These are phyloP conservation scores for Pleurotus cornucopiae DNA, from an alignment of 768 basidiomycete genomes.

Conservation along the genomic window DNA sequence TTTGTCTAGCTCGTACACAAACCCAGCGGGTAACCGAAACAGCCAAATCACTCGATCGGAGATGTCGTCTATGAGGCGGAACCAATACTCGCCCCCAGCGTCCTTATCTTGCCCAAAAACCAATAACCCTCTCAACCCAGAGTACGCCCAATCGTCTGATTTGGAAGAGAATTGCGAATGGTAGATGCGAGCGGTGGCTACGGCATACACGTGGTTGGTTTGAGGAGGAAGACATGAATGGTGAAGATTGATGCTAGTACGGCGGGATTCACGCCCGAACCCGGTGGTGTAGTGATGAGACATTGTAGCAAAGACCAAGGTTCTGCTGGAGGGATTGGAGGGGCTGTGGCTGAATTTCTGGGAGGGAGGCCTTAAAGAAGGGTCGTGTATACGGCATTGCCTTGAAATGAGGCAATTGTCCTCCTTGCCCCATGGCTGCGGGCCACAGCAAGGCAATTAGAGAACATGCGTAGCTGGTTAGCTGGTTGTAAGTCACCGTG, in stretches of 20 bases:
- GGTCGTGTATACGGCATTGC: neutral
- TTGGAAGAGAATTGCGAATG: slow-evolving; percentile 49
- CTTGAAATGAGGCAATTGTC: neutral
- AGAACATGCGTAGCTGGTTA: no score
- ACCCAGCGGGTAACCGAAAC: slow-evolving; percentile 55
- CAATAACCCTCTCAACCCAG: slow-evolving; percentile 56
- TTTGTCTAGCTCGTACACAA: slow-evolving; percentile 77
- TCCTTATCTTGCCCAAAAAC: slow-evolving; percentile 44
- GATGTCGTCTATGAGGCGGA: slow-evolving; percentile 56
- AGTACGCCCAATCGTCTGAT: slow-evolving; percentile 52
- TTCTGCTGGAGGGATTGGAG: neutral
- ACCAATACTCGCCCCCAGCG: slow-evolving; percentile 44
- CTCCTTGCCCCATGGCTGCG: neutral
- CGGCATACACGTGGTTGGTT: slow-evolving; percentile 46
- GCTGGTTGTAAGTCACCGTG: no score
- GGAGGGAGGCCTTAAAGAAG: neutral
- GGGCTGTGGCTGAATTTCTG: neutral
- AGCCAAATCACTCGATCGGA: slow-evolving; percentile 63
- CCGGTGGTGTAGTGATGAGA: slow-evolving; percentile 1
- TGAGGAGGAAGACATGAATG: slow-evolving; percentile 29
- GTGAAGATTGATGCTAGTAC: slow-evolving; percentile 3
- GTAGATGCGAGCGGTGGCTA: slow-evolving; percentile 55
- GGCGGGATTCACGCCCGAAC: slow-evolving; percentile 7
- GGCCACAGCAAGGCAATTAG: no score
- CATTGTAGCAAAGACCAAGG: neutral